phyloP scores from a whole-genome alignment of 176 grass and related monocot genomes.

The Tillandsia fasciculata region DNA sequence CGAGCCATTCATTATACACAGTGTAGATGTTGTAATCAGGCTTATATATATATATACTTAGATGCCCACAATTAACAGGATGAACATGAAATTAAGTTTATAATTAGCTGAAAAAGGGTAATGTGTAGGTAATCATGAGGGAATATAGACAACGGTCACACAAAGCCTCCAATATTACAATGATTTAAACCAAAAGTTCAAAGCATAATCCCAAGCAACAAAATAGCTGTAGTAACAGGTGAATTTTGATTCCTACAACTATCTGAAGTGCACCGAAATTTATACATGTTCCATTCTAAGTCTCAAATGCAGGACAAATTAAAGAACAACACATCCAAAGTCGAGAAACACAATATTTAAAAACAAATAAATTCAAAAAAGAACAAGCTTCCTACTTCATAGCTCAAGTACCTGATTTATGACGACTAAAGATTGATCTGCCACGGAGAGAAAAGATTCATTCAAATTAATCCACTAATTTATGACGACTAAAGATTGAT shows the following conservation, averaged over 20 bases:
- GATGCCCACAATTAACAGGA: too few relatives aligned
- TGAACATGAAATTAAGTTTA: too few relatives aligned
- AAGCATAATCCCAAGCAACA: not conserved
- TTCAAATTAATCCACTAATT: not conserved
- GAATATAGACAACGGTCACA: too few relatives aligned
- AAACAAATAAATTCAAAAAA: not conserved
- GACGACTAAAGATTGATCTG: slow-evolving; percentile 8
- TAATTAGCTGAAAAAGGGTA: too few relatives aligned
- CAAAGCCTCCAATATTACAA: too few relatives aligned
- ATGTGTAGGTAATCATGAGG: too few relatives aligned
- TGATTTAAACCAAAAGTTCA: too few relatives aligned
- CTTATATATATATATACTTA: too few relatives aligned
- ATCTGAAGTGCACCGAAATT: not conserved
- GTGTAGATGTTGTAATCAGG: too few relatives aligned
- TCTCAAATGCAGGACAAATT: not conserved
- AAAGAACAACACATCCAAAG: not conserved
- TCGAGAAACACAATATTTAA: not conserved
- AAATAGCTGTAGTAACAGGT: not conserved
- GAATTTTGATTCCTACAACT: not conserved
- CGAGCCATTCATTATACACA: not conserved
- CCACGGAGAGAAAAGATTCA: not conserved
- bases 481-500: slow-evolving; percentile 6
- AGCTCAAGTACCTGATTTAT: not conserved
- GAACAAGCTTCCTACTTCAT: not conserved
- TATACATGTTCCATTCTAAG: not conserved